These are phyloP conservation scores for Penicillium crustosum DNA, from an alignment of 2,329 filamentous ascomycete genomes.

Conservation along the genomic window DNA sequence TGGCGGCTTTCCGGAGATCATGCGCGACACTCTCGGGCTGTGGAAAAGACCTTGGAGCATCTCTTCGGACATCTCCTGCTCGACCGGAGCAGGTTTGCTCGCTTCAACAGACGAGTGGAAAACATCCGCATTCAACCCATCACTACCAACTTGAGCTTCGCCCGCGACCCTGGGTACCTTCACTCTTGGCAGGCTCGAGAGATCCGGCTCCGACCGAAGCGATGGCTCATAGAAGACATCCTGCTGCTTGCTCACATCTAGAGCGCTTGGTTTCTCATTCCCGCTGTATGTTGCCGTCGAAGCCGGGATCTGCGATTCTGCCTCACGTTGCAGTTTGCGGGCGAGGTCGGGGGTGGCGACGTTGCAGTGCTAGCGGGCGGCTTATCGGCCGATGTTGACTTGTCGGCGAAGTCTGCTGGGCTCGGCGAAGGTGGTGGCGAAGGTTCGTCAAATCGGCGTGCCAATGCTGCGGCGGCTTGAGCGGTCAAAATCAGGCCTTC, in stretches of 20 bases:
- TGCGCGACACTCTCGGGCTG: conserved; percentile 57
- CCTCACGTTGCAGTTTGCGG: conserved; percentile 48
- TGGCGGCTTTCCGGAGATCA: conserved; percentile 51
- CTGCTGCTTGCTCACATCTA: conserved; percentile 54
- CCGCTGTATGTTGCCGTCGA: conserved; percentile 46
- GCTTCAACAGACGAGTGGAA: conserved; percentile 46
- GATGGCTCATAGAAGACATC: conserved; percentile 59
- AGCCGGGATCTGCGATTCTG: conserved; percentile 55
- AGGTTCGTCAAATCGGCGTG: conserved; percentile 56
- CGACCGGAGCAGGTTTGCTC: conserved; percentile 31
- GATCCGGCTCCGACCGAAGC: conserved; percentile 45
- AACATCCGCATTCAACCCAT: conserved; percentile 56
- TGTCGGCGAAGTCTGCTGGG: conserved; percentile 28
- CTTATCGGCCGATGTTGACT: conserved; percentile 28
- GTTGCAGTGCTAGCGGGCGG: conserved; percentile 3
- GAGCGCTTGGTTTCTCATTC: conserved; percentile 27
- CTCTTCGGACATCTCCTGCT: conserved; percentile 56
- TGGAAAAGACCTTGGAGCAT: conserved; percentile 63
- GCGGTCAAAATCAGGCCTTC: conserved; percentile 62
- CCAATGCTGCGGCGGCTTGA: conserved; percentile 60
- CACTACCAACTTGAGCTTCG: conserved; percentile 45
- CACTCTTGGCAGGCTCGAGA: conserved; percentile 55
- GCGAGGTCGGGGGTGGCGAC: conserved; percentile 45
- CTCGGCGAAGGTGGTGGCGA: conserved; percentile 30
- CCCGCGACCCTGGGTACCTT: conserved; percentile 57